A percentile compares a stretch with the other conserved stretches of the same genome.
Evolutionary conservation across 1,139 yeast species (phyloP).

Genomic region (Magnusiomyces starmeri): DNA sequence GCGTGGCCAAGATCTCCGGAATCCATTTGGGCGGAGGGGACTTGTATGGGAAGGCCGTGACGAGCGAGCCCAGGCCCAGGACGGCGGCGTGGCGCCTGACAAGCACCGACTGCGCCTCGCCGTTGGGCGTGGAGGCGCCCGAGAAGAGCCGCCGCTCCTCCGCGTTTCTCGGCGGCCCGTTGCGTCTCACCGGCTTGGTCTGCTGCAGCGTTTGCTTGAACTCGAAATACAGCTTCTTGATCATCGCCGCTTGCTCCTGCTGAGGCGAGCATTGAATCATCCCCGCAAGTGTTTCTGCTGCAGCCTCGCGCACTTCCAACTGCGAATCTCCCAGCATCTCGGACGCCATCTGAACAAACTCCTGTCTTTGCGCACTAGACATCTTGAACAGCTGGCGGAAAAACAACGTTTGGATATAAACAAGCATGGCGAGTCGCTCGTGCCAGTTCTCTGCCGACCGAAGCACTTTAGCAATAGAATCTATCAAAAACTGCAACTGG

Average conservation of each 20-base stretch:
- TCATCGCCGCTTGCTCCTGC: constrained; percentile 41
- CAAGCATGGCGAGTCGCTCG: constrained; percentile 61
- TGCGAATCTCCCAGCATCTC: constrained; percentile 52
- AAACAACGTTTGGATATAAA: constrained; percentile 67
- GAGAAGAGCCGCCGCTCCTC: constrained; percentile 12
- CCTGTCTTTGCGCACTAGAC: constrained; percentile 41
- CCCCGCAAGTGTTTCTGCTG: constrained; percentile 72
- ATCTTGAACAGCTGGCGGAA: constrained; percentile 63
- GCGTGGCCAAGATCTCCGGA: constrained; percentile 60
- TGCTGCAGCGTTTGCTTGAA: constrained; percentile 37
- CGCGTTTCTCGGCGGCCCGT: constrained; percentile 16
- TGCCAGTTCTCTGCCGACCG: constrained; percentile 47
- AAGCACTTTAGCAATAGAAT: constrained; percentile 44
- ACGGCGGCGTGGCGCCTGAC: constrained; percentile 75
- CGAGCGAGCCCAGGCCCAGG: constrained; percentile 79
- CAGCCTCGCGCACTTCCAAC: constrained; percentile 70
- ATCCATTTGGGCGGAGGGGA: constrained; percentile 94
- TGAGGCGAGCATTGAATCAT: constrained; percentile 72
- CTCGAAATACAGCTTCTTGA: constrained; percentile 34
- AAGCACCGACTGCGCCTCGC: constrained; percentile 29
- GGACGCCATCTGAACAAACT: constrained; percentile 48
- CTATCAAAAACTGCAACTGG: constrained; percentile 42
- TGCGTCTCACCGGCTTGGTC: constrained; percentile 20
- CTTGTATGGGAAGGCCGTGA: constrained; percentile 82
- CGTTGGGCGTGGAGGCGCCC: constrained; percentile 22